Conservation (phyloP, 768 basidiomycete species). For the Podaxis sp. region DNA sequence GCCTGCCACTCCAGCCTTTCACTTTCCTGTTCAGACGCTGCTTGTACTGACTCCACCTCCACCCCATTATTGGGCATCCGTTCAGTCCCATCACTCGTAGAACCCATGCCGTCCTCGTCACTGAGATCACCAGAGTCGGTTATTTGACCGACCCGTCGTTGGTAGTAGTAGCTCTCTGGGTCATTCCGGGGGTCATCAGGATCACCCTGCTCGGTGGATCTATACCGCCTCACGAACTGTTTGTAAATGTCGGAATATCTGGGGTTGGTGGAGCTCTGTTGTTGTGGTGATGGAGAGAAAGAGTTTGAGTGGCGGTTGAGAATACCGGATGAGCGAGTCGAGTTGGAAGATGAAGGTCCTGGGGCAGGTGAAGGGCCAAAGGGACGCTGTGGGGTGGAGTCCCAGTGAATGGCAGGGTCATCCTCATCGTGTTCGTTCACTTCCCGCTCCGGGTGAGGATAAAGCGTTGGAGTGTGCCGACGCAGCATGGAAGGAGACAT, state of each 20-base stretch:
- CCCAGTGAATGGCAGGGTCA: constrained; percentile 49
- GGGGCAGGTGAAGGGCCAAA: constrained; percentile 34
- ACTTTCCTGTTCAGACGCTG: constrained; percentile 70
- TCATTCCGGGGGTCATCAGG: constrained; percentile 67
- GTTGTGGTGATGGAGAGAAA: constrained; percentile 21
- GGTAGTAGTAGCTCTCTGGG: constrained; percentile 82
- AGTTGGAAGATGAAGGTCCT: constrained; percentile 29
- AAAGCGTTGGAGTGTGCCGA: constrained; percentile 68
- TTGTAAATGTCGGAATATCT: constrained; percentile 67
- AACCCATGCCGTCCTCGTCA: constrained; percentile 66
- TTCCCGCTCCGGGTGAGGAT: constrained; percentile 54
- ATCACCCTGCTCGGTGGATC: constrained; percentile 52
- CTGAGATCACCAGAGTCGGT: constrained; percentile 70
- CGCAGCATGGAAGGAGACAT: constrained; percentile 33
- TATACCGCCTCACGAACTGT: constrained; percentile 77
- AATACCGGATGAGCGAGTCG: constrained; percentile 27
- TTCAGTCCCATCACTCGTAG: constrained; percentile 43
- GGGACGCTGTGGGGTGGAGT: constrained; percentile 30
- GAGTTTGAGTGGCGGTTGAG: constrained; percentile 27
- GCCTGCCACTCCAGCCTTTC: constrained; percentile 95
- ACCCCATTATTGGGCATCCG: constrained; percentile 51
- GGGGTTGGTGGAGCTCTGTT: constrained; percentile 22
- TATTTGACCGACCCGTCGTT: constrained; percentile 67
- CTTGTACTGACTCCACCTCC: constrained; percentile 64
- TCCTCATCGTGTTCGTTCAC: constrained; percentile 41